Conservation (phyloP, 2,329 filamentous ascomycete species). For the Fusarium sp. region DNA sequence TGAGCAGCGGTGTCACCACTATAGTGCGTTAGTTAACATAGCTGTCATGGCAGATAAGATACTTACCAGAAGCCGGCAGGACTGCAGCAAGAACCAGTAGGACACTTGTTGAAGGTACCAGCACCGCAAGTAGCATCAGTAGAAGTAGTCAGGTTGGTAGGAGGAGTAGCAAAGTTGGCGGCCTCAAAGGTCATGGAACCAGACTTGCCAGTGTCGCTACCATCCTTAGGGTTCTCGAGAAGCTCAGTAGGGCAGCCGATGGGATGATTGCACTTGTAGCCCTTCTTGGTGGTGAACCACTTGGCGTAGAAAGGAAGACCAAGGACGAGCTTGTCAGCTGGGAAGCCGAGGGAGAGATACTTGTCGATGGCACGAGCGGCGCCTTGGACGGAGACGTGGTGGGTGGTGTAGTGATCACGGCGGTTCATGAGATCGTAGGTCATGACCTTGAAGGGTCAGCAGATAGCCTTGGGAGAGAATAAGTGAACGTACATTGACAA, state of each 20-base stretch:
- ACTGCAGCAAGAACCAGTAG: constrained; percentile 31
- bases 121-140: constrained; percentile 39
- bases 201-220: constrained; percentile 67
- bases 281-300: constrained; percentile 69
- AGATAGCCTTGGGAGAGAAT: rapidly evolving
- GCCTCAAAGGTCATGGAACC: constrained; percentile 58
- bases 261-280: constrained; percentile 59
- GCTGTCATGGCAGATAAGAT: rapidly evolving
- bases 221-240: constrained; percentile 68
- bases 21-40: not conserved
- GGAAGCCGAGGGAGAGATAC: constrained; percentile 70
- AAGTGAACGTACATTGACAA: constrained; percentile 64
- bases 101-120: constrained; percentile 34
- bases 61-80: constrained; percentile 43
- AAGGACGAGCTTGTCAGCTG: constrained; percentile 69
- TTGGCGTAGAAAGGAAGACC: constrained; percentile 79
- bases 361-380: constrained; percentile 67
- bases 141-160: constrained; percentile 35
- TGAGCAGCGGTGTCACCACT: constrained; percentile 39
- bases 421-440: constrained; percentile 80
- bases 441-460: constrained; percentile 63
- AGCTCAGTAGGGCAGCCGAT: constrained; percentile 70
- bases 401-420: constrained; percentile 73
- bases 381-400: constrained; percentile 70
- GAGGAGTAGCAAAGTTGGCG: constrained; percentile 44